Conservation (phyloP, 345 rosid genomes). For the Euphorbia pulcherrima region DNA sequence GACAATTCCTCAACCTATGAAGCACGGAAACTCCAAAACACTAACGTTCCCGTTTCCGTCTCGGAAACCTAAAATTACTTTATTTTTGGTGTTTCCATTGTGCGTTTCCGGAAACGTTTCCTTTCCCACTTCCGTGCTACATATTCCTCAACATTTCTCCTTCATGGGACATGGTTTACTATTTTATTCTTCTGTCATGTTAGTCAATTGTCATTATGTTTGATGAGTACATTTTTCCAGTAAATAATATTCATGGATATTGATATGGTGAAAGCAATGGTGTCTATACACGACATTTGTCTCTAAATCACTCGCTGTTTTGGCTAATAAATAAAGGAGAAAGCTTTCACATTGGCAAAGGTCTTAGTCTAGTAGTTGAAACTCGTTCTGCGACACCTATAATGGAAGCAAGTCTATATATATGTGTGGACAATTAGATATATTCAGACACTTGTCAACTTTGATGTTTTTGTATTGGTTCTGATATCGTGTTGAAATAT, state of each 20-base stretch:
- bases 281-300: neutral
- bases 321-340: too few species aligned
- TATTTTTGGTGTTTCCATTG: too few species aligned
- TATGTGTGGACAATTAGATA: neutral
- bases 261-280: neutral
- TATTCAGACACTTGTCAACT: neutral
- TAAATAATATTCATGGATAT: neutral
- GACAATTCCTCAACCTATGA: neutral
- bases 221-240: neutral
- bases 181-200: neutral
- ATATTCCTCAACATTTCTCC: neutral
- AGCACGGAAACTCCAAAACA: too few species aligned
- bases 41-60: too few species aligned
- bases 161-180: neutral
- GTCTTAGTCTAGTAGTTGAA: too few species aligned
- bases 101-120: too few species aligned
- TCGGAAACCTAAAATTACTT: too few species aligned
- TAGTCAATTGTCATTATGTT: neutral
- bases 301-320: too few species aligned
- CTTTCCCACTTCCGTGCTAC: too few species aligned
- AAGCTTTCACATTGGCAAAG: too few species aligned
- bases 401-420: neutral
- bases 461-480: neutral
- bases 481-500: neutral
- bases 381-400: neutral